Evolutionary conservation across 345 rosid genomes (phyloP).

Genomic region (Eucalyptus erythrocorys): DNA sequence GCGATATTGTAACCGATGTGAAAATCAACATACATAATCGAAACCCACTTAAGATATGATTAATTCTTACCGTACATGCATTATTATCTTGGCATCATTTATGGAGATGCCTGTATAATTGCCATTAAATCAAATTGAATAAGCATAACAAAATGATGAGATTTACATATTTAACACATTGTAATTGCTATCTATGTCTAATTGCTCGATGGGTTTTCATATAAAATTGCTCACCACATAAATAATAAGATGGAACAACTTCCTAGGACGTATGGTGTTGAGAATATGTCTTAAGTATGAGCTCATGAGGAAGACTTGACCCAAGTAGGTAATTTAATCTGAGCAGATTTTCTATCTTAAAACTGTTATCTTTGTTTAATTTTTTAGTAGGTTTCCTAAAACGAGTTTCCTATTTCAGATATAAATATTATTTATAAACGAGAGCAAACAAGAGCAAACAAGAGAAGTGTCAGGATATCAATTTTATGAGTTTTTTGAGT

Average conservation of each 20-base stretch:
- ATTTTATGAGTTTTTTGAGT: accelerated
- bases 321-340: neutral
- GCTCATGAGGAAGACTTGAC: neutral
- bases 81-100: neutral
- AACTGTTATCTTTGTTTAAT: neutral
- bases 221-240: neutral
- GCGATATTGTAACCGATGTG: neutral
- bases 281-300: neutral
- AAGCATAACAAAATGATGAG: neutral
- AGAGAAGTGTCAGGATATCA: neutral
- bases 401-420: neutral
- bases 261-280: neutral
- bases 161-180: neutral
- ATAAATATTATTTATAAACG: neutral
- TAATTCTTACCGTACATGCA: neutral
- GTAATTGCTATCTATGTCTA: neutral
- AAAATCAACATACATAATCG: neutral
- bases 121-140: neutral
- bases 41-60: neutral
- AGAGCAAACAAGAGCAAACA: neutral
- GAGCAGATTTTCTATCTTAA: neutral
- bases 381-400: neutral
- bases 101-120: neutral
- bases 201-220: neutral
- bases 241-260: neutral